Base-by-base conservation (phyloP, 2,329 filamentous ascomycete species). In the Macrophomina phaseolina region DNA sequence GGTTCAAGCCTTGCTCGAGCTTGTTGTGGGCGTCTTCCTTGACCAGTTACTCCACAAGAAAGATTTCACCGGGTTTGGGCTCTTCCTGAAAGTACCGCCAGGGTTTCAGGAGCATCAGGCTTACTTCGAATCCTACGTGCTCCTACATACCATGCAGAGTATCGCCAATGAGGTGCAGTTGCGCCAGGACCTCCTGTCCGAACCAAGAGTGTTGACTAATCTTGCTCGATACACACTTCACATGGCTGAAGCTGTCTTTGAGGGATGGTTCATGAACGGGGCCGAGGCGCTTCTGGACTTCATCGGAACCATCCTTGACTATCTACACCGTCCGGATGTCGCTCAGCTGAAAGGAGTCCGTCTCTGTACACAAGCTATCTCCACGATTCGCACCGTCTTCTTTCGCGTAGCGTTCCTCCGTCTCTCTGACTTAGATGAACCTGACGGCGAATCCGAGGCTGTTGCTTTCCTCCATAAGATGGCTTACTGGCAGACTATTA, bases 221-320 rank as follows among this genome's bases (percentile, higher is more conserved):
- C 84, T 99, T 74, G 90, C 91, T 0, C 88, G 93, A 12, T 91
- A 97, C 69, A 88, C 90, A 38, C 82, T 87, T 2, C 92, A 98
- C 74, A 86, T 98, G 76, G 88, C 91, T 0, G 95, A 99, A 76
- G 92, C 93, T 5, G 90, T 97, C 12, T 97, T 95, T 71, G 95
- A 98, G 78, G 95, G 95, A 16, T 97, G 94, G 92, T 98, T 98
- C 74, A 87, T 97, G 69, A 90, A 95, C 70, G 94, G 94, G 1
- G 92, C 92, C 1, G 91, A 93, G 71, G 85, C 88, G 4, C 86
- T 95, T 71, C 85, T 98, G 38, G 94, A 98, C 73, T 96, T 97
- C 72, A 87, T 90, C 3, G 95, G 94, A 1, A 89, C 90, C 64
- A 80, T 97, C 6, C 80, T 99, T 6, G 95, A 99, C 75, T 94